Evolutionary conservation across 2,329 filamentous ascomycete genomes (phyloP).

Genomic region (Fusarium drepaniforme): DNA sequence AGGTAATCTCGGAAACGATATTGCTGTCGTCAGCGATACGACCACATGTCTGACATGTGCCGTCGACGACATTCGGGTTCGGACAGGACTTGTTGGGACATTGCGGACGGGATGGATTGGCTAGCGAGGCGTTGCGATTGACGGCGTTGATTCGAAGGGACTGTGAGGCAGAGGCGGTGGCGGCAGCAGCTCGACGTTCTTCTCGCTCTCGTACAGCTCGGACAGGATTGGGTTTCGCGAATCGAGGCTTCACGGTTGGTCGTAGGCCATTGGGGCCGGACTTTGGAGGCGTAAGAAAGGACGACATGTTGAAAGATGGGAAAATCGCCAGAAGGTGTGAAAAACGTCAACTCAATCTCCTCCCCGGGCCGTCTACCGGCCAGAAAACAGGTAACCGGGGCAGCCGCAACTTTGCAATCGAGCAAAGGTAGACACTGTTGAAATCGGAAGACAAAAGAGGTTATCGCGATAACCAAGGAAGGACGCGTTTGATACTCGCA

Average conservation of each 20-base stretch:
- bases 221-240: slow-evolving; percentile 59
- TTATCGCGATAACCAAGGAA: slow-evolving; percentile 33
- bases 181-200: slow-evolving; percentile 54
- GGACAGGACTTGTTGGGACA: slow-evolving; percentile 72
- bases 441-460: not conserved
- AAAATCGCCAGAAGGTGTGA: not conserved
- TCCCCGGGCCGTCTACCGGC: slow-evolving; percentile 33
- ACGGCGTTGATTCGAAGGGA: slow-evolving; percentile 47
- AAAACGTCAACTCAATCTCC: not conserved
- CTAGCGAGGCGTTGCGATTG: slow-evolving; percentile 47
- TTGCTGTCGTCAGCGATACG: slow-evolving; percentile 86
- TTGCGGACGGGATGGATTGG: slow-evolving; percentile 53
- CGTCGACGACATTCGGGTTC: slow-evolving; percentile 72
- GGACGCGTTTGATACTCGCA: slow-evolving; percentile 39
- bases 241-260: slow-evolving; percentile 53
- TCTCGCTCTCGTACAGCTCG: slow-evolving; percentile 66
- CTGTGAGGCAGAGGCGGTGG: slow-evolving; percentile 45
- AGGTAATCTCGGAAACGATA: slow-evolving; percentile 92
- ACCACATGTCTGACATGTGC: slow-evolving; percentile 86
- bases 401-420: not conserved
- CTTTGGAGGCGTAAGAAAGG: slow-evolving; percentile 58
- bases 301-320: slow-evolving; percentile 55
- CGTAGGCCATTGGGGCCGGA: slow-evolving; percentile 44
- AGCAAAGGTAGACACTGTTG: not conserved
- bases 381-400: not conserved